Evolutionary conservation across 768 basidiomycete species (phyloP).

Genomic region (Boletus pseudopeckii): DNA sequence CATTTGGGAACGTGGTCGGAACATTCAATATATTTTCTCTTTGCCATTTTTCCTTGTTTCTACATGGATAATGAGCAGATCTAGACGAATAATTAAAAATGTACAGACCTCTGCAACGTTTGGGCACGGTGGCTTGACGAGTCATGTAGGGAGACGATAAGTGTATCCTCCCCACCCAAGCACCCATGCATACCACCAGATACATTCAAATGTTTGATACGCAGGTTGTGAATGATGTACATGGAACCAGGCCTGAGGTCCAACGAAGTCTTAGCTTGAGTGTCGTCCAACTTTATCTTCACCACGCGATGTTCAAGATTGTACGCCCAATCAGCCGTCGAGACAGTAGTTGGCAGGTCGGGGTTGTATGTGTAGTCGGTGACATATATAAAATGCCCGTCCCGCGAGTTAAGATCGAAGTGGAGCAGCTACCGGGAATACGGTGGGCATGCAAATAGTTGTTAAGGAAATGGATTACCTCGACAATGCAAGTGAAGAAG

Average conservation of each 20-base stretch:
- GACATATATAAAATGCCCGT: constrained; percentile 46
- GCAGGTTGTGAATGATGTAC: constrained; percentile 50
- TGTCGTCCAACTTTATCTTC: constrained; percentile 49
- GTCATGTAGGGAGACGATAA: constrained; percentile 21
- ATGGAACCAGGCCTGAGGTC: constrained; percentile 39
- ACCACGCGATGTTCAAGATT: constrained; percentile 50
- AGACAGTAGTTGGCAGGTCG: constrained; percentile 34
- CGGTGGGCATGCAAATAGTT: neutral
- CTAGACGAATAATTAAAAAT: neutral
- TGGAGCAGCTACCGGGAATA: constrained; percentile 43
- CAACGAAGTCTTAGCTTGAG: constrained; percentile 41
- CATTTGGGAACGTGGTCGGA: neutral
- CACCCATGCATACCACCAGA: constrained; percentile 21
- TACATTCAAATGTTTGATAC: constrained; percentile 33
- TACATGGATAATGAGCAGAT: constrained; percentile 13
- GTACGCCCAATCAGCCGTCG: constrained; percentile 36
- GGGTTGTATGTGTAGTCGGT: constrained; percentile 63
- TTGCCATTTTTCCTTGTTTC: constrained; percentile 34
- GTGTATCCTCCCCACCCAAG: constrained; percentile 28
- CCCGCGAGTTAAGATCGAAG: constrained; percentile 30
- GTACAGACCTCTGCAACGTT: constrained; percentile 21
- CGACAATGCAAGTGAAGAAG: constrained; percentile 55
- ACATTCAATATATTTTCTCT: constrained; percentile 19
- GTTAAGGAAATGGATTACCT: constrained; percentile 38
- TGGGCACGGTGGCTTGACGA: constrained; percentile 13